phyloP scores from a whole-genome alignment of 805 yeast species.

The Cyberlindnera suaveolens region DNA sequence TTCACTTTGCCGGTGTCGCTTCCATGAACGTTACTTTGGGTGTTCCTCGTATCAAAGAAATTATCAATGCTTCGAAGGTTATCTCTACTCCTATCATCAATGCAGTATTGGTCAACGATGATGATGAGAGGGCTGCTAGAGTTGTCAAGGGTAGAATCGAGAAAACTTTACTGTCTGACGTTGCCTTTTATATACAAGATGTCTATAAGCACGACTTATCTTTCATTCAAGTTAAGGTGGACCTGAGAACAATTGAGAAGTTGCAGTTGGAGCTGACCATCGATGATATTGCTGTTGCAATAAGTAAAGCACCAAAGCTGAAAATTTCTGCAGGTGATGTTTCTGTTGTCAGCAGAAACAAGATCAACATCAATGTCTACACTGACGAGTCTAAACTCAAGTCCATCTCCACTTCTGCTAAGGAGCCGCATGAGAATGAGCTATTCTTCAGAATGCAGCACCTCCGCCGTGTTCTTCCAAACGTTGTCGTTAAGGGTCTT shows the following conservation, averaged over 20 bases:
- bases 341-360: constrained; percentile 55
- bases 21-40: constrained; percentile 98
- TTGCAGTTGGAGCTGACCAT: constrained; percentile 84
- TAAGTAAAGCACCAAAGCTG: constrained; percentile 79
- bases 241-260: constrained; percentile 76
- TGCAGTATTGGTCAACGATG: constrained; percentile 85
- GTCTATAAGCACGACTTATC: constrained; percentile 80
- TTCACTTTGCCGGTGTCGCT: constrained; percentile 99
- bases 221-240: constrained; percentile 74
- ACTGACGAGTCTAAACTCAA: constrained; percentile 37
- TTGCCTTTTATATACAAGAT: constrained; percentile 87
- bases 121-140: constrained; percentile 96
- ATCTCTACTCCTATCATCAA: constrained; percentile 96
- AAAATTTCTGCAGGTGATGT: constrained; percentile 75
- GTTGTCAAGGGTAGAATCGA: constrained; percentile 97
- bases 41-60: constrained; percentile 98
- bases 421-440: constrained; percentile 36
- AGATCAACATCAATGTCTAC: constrained; percentile 56
- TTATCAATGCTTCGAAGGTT: constrained; percentile 91
- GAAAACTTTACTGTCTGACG: constrained; percentile 81
- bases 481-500: constrained; percentile 88
- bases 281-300: constrained; percentile 80
- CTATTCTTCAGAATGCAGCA: constrained; percentile 87
- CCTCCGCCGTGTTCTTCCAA: constrained; percentile 77
- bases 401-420: constrained; percentile 37